Conservation (phyloP, 129 eudicot species). For the Flaveria bidentis region DNA sequence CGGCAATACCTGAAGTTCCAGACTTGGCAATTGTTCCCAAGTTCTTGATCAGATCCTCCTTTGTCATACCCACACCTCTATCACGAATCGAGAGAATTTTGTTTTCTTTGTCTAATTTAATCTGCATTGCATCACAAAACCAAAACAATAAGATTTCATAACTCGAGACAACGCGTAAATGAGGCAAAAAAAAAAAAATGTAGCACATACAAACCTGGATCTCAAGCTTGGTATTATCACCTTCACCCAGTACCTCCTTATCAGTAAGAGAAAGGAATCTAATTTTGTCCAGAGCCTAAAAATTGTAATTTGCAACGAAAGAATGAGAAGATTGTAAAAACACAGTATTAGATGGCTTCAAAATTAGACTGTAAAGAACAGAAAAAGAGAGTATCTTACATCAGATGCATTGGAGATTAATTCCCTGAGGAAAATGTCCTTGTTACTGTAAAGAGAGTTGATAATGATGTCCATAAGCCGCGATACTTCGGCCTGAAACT, state of each 20-base stretch:
- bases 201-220: conserved; percentile 63
- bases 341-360: background rate
- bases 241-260: conserved; percentile 88
- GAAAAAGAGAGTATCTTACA: conserved; percentile 42
- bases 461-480: conserved; percentile 98
- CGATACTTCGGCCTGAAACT: conserved; percentile 98
- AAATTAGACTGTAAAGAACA: background rate
- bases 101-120: conserved; percentile 89
- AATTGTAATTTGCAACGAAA: background rate
- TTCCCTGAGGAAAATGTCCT: conserved; percentile 95
- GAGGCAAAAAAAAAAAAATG: background rate
- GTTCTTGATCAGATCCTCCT: conserved; percentile 93
- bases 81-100: conserved; percentile 89
- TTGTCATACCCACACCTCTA: conserved; percentile 97
- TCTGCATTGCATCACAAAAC: conserved; percentile 45
- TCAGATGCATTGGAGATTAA: conserved; percentile 98
- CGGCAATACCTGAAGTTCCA: conserved; percentile 88
- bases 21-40: conserved; percentile 97
- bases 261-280: conserved; percentile 89
- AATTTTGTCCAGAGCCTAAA: conserved; percentile 93
- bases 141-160: background rate
- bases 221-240: conserved; percentile 87
- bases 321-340: background rate
- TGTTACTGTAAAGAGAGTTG: conserved; percentile 97
- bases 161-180: background rate